A percentile compares a stretch with the other conserved stretches of the same genome.
phyloP scores from a whole-genome alignment of 2,329 filamentous ascomycete species.

The Diplodia sapinea region DNA sequence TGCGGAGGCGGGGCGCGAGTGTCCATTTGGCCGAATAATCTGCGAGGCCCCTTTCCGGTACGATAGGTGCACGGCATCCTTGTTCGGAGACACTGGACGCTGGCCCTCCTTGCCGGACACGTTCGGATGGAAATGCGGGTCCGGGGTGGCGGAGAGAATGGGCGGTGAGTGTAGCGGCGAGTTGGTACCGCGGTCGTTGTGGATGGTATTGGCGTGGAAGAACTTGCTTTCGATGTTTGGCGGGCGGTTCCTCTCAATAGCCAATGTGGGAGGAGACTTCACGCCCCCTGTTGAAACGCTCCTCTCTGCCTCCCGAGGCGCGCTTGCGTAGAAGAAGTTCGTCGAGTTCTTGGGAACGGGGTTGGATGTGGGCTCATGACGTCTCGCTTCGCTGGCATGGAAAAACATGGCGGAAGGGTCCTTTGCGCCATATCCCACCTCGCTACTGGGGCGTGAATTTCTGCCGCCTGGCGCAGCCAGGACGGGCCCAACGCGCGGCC shows the following conservation, averaged over 20 bases:
- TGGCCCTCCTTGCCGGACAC: constrained; percentile 35
- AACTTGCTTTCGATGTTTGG: constrained; percentile 61
- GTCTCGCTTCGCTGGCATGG: constrained; percentile 76
- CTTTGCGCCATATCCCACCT: constrained; percentile 39
- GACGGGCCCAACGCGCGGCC: not conserved
- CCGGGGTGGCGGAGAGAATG: constrained; percentile 39
- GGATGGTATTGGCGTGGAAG: constrained; percentile 69
- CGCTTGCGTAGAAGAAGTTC: constrained; percentile 59
- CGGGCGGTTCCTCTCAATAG: constrained; percentile 37
- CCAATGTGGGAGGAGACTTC: constrained; percentile 46
- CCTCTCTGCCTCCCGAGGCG: constrained; percentile 50
- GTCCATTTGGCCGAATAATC: constrained; percentile 50
- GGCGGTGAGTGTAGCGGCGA: constrained; percentile 45
- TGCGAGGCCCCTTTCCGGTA: constrained; percentile 58
- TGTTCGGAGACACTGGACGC: constrained; percentile 53
- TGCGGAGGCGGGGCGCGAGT: constrained; percentile 41
- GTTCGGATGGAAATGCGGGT: constrained; percentile 35
- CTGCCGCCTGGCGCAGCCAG: constrained; percentile 18
- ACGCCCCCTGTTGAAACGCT: constrained; percentile 32
- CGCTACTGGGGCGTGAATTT: constrained; percentile 32
- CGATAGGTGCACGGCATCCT: constrained; percentile 56
- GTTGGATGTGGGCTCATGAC: constrained; percentile 42
- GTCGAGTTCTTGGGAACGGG: constrained; percentile 51
- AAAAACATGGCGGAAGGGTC: constrained; percentile 75
- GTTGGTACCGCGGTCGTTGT: constrained; percentile 46